These are phyloP conservation scores for Hevea brasiliensis DNA, from an alignment of 345 rosid genomes.

Conservation along the genomic window DNA sequence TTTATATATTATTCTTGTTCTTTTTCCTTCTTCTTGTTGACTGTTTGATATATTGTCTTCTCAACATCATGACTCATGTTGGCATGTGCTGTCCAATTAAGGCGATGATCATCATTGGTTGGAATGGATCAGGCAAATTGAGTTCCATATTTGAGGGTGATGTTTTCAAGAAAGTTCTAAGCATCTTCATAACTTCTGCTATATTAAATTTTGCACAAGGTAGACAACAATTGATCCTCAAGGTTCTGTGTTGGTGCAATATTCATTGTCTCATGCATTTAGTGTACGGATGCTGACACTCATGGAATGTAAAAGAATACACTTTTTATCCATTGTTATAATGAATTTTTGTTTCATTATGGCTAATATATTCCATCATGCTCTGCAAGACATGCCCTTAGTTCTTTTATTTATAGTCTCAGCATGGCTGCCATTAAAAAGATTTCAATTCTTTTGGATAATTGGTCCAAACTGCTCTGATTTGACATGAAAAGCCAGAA, in stretches of 20 bases:
- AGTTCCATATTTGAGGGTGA: constrained; percentile 44
- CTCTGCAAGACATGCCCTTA: background rate
- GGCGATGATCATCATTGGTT: constrained; percentile 66
- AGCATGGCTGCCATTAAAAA: background rate
- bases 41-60: constrained; percentile 13
- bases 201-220: constrained; percentile 59
- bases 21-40: background rate
- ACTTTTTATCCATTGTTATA: background rate
- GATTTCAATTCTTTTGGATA: background rate
- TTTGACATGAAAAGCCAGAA: background rate
- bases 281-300: background rate
- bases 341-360: background rate
- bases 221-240: constrained; percentile 24
- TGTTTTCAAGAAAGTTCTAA: constrained; percentile 52
- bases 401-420: background rate
- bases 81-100: constrained; percentile 25
- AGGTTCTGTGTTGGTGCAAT: background rate
- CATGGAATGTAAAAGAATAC: background rate
- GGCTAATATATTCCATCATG: background rate
- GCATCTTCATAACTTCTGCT: constrained; percentile 65
- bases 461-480: background rate
- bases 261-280: background rate
- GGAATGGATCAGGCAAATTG: constrained; percentile 56
- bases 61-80: constrained; percentile 9
- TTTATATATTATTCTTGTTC: background rate